Evolutionary conservation across 176 grass and related monocot species (phyloP).

Genomic region (Carex cristatella): DNA sequence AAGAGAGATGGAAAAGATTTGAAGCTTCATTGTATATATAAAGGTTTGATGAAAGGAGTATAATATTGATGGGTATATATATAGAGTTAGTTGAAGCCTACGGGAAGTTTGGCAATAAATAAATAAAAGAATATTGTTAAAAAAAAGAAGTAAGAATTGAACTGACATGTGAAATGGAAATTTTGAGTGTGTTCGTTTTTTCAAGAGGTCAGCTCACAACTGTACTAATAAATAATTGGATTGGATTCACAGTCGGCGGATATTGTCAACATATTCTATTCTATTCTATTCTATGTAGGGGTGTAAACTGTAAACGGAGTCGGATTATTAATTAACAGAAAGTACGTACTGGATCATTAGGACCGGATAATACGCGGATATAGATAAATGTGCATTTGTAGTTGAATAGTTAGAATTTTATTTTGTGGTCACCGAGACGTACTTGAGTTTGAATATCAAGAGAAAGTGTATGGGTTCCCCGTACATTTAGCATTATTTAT

Average conservation of each 20-base stretch:
- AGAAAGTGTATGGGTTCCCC: too few relatives aligned
- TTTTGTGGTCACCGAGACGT: too few relatives aligned
- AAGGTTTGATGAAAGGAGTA: not conserved
- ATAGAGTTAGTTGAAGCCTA: not conserved
- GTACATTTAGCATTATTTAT: too few relatives aligned
- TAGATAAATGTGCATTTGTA: too few relatives aligned
- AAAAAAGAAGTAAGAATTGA: not conserved
- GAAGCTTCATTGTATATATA: slow-evolving; percentile 1
- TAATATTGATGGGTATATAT: not conserved
- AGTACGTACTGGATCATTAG: too few relatives aligned
- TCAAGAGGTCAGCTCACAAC: not conserved
- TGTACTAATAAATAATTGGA: not conserved
- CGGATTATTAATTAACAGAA: too few relatives aligned
- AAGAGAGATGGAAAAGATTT: not conserved
- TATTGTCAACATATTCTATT: too few relatives aligned
- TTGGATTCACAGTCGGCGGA: not conserved
- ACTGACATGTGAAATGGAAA: not conserved
- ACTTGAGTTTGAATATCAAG: too few relatives aligned
- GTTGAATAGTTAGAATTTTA: too few relatives aligned
- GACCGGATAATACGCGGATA: too few relatives aligned
- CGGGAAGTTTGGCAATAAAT: not conserved
- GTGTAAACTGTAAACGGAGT: too few relatives aligned
- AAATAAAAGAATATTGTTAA: not conserved
- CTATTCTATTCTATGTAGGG: too few relatives aligned
- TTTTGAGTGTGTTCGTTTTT: not conserved